Base-by-base conservation (phyloP, 495 filamentous ascomycete species). In the Lophium mytilinum region DNA sequence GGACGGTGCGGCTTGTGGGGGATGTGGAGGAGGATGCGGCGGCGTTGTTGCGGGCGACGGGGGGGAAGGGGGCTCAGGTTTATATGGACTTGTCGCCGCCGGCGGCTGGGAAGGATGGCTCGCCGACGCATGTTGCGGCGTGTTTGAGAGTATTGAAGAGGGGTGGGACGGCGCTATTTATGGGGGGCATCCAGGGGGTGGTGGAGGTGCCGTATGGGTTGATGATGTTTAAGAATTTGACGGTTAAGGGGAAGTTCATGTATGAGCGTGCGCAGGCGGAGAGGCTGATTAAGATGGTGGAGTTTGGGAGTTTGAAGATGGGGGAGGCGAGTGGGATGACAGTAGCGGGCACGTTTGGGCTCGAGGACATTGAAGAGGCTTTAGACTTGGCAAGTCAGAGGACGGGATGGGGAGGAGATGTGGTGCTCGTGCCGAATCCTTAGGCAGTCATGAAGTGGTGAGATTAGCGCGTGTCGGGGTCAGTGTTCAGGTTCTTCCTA, bases 221-320 rank as follows among this genome's bases (percentile, higher is more conserved):
- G 10, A 53, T 71, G 6, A 58, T 75, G 35, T 33, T 53, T 9
- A 62, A 50, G 30, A 65, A 68, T 45, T 64, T 74, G 11, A 56
- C 63, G 8, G 34, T 75, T 3, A 71, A 68, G 21, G 74, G 72
- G 17, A 72, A 73, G 51, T 58, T 70, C 45, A 77, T 77, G 74
- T 71, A 71, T 51, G 54, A 68, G 40, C 62, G 69, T 14, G 24
- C 7, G 33, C 53, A 61, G 9, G 34, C 55, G 9, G 30, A 57
- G 47, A n/a, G 24, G n/a, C 48, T 37, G 11, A 41, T 61, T 24
- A 42, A 47, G 34, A 30, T 61, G 58, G 19, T 61, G 14, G 53
- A 61, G 49, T 51, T 53, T 40, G 58, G 58, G 6, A 53, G 52
- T 53, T 51, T 61, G 49, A 36, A 36, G 33, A 15, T 60, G 12